Evolutionary conservation across 768 basidiomycete genomes (phyloP), one percentile per base, ranked within the genome.

Genomic region (Suillus luteus): DNA sequence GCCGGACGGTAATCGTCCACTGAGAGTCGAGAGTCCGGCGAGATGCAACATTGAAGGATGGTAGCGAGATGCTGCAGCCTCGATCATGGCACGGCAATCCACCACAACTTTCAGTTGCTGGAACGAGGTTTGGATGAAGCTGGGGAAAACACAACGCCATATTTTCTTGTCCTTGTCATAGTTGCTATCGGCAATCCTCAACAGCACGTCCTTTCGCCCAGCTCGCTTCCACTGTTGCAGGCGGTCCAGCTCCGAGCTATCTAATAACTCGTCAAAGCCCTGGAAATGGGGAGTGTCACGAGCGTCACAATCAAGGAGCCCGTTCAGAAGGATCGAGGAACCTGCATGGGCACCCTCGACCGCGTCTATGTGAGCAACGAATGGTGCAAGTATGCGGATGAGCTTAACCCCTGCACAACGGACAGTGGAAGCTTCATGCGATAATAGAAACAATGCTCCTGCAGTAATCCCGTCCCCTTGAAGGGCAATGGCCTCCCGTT

Each of bases 71-170:
- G 85, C 85, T 2, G 90, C 86, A 8, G 89, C 87, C 59, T 89
- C 85, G 7, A 93, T 70, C 44, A 83, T 81, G 61, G 89, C 89
- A 58, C 93, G 83, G 70, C 91, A 84, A 9, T 80, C 73, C 2
- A 73, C 71, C 33, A 88, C 69, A 7, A 84, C 79, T 9, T 76
- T 70, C 19, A 82, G 77, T 58, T 82, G 75, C 22, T 87, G 81
- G 72, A 84, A 79, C 62, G 84, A 86, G 2, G 78, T 72, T 58
- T 84, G 85, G 62, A 92, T 79, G 68, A 93, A 82, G 12, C 79
- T 72, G 4, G 93, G 89, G 67, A 86, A 91, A 55, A 91, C 75
- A 69, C 87, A 87, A 61, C 86, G 81, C 93, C 93, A 95, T 22
- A 95, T 77, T 54, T 81, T 85, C 58, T 83, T 83, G 70, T 95